Base-by-base conservation (phyloP, 78 protist genomes). In the Cavenderia fasciculata region DNA sequence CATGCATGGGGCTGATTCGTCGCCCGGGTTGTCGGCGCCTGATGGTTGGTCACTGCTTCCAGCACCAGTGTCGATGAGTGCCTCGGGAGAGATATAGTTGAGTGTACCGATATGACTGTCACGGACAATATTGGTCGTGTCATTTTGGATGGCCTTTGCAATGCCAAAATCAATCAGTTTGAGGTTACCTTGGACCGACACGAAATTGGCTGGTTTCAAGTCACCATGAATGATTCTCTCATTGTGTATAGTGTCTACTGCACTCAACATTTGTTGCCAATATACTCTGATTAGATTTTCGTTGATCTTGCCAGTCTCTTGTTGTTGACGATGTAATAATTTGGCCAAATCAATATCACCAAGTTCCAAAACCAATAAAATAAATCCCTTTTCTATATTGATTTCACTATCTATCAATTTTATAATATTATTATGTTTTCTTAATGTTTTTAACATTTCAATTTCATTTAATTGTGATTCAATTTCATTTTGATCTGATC, bases 141-240 rank as follows among this genome's bases (percentile, higher is more conserved):
- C 93, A 0, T 74, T 33, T 47, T 86, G 92, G 2, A 94, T 72
- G 4, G 85, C 85, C 94, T 97, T 95, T 11, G 99, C 99, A 41
- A 98, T 98, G 47, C 99, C 99, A 76, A 98, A 98, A 93, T 98
- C 99, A 18, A 98, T 98, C 31, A 98, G 88, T 92, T 98, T 98
- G 31, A 98, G 89, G 49, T 25, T 4, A 21, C 99, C 99, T 29
- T 85, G 52, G 25, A 98, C 98, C 19, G 94, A 47, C 1, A 98
- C 74, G 7, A 98, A 98, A 85, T 98, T 98, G 36, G 99, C 98
- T 2, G 99, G 99, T 71, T 98, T 98, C 27, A 98, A 75, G 71
- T 98, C 99, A 7, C 89, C 66, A 73, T 98, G 99, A 5, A 98
- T 87, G 14, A 98, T 97, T 21, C 96, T 57, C 44, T 92, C 79